Conservation (phyloP, 352 stramenopile species). For the Globisporangium middletonii region DNA sequence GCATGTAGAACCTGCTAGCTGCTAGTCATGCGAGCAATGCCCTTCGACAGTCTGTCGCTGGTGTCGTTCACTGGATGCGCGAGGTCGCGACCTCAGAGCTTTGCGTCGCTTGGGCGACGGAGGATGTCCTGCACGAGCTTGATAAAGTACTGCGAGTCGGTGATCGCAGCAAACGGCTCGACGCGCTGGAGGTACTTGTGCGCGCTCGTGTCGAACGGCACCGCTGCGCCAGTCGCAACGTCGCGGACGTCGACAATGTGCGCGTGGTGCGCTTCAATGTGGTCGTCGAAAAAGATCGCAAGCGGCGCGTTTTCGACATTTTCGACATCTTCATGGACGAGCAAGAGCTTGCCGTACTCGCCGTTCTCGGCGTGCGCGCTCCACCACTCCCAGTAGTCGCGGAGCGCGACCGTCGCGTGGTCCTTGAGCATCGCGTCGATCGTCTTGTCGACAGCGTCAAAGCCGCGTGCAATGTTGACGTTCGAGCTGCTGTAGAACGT, state of each 20-base stretch:
- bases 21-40: too few species aligned
- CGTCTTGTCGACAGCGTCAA: conserved; percentile 38
- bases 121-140: conserved; percentile 37
- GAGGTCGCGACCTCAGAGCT: neutral
- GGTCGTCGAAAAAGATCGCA: conserved; percentile 72
- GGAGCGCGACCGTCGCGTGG: conserved; percentile 47
- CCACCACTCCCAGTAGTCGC: conserved; percentile 87
- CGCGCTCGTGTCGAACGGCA: conserved; percentile 52
- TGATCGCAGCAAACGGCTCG: conserved; percentile 79
- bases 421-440: conserved; percentile 25
- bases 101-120: neutral
- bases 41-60: too few species aligned
- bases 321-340: conserved; percentile 32
- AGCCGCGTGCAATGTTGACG: conserved; percentile 55
- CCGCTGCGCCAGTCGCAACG: conserved; percentile 27
- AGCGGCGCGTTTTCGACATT: conserved; percentile 7
- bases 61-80: too few species aligned
- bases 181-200: conserved; percentile 62
- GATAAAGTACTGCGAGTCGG: conserved; percentile 69
- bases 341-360: conserved; percentile 74
- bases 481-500: conserved; percentile 31
- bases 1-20: too few species aligned
- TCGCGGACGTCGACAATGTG: conserved; percentile 83
- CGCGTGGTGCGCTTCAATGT: conserved; percentile 63
- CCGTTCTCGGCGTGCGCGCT: conserved; percentile 65